Conservation (phyloP, 371 early-diverging fungal genomes). For the Coemansia sp. region DNA sequence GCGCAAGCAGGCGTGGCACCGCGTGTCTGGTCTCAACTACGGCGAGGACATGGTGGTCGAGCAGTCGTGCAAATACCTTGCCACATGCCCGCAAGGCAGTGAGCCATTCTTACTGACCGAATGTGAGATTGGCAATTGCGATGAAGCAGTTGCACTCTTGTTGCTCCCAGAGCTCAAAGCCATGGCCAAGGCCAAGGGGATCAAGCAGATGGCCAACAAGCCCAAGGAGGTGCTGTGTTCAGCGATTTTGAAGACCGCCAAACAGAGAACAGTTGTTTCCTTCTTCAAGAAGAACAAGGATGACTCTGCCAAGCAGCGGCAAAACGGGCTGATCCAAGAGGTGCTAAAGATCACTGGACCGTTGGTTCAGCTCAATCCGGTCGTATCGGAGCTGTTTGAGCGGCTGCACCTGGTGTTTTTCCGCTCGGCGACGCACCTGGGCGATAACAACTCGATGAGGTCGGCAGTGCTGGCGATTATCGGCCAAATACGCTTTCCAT, state of each 20-base stretch:
- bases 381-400: constrained; percentile 29
- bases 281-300: constrained; percentile 27
- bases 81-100: not conserved
- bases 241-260: constrained; percentile 21
- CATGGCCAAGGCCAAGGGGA: constrained; percentile 29
- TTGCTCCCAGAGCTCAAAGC: constrained; percentile 21
- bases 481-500: constrained; percentile 60
- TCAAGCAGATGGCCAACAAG: constrained; percentile 30
- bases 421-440: constrained; percentile 24
- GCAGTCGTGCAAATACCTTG: constrained; percentile 47
- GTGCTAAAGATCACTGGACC: constrained; percentile 51
- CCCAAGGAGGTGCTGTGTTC: constrained; percentile 34
- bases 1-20: constrained; percentile 58
- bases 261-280: constrained; percentile 38
- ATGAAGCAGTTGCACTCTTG: constrained; percentile 25
- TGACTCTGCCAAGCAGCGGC: constrained; percentile 22
- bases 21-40: constrained; percentile 45
- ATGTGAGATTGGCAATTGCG: constrained; percentile 9
- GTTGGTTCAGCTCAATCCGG: constrained; percentile 45
- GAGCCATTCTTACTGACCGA: constrained; percentile 31
- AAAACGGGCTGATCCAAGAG: constrained; percentile 38
- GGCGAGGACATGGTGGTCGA: constrained; percentile 33
- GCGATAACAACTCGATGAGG: constrained; percentile 50
- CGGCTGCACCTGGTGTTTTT: constrained; percentile 44
- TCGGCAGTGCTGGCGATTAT: constrained; percentile 59